These are phyloP conservation scores for Botryotinia narcissicola DNA, from an alignment of 2,329 filamentous ascomycete species.

Conservation along the genomic window DNA sequence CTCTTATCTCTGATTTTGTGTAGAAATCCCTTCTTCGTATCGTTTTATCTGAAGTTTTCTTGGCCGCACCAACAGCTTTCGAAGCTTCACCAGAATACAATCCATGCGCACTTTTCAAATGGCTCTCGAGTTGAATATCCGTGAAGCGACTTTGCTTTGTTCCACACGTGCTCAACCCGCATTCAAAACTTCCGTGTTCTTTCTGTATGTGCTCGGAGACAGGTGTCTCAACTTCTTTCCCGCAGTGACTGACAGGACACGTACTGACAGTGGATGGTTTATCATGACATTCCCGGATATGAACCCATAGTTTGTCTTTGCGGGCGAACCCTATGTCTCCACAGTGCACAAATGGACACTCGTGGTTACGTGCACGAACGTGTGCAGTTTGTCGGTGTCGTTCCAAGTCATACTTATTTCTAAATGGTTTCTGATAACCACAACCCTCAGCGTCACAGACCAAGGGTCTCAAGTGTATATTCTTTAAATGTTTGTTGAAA, in stretches of 20 bases:
- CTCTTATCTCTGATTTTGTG: neutral
- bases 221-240: neutral
- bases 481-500: neutral
- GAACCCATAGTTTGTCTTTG: constrained; percentile 11
- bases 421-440: constrained; percentile 16
- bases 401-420: constrained; percentile 17
- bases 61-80: neutral
- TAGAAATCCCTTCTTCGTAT: neutral
- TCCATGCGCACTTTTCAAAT: neutral
- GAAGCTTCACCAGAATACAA: neutral
- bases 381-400: constrained; percentile 5
- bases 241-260: neutral
- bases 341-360: constrained; percentile 8
- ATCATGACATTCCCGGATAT: neutral
- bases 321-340: neutral
- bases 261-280: neutral
- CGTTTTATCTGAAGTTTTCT: neutral
- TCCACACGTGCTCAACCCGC: neutral
- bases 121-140: neutral
- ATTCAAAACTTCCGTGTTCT: constrained; percentile 9
- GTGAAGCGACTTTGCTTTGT: neutral
- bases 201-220: constrained; percentile 14
- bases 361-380: neutral
- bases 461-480: constrained; percentile 8
- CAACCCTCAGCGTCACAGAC: neutral